These are phyloP conservation scores for Sphaceloma murrayae DNA, from an alignment of 2,329 filamentous ascomycete species.

Conservation along the genomic window DNA sequence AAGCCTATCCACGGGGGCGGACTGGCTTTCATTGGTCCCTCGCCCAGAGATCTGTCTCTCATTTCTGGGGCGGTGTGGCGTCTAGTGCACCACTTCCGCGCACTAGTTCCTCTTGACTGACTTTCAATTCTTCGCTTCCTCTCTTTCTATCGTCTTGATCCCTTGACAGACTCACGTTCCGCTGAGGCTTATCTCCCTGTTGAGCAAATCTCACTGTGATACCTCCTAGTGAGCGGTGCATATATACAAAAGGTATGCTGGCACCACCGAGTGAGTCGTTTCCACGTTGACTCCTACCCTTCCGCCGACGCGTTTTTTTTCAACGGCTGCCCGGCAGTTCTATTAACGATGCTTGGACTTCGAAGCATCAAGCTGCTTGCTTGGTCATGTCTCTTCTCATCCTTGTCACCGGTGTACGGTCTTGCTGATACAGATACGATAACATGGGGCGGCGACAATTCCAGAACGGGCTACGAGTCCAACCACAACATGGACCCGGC, in stretches of 20 bases:
- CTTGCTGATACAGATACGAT: conserved; percentile 42
- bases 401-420: not conserved
- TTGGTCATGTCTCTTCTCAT: not conserved
- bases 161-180: not conserved
- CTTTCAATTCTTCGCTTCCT: conserved; percentile 4
- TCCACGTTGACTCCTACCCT: not conserved
- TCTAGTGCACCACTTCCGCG: not conserved
- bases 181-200: not conserved
- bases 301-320: not conserved
- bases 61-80: not conserved
- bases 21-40: not conserved
- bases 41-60: not conserved
- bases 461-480: conserved; percentile 23
- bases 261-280: conserved; percentile 2
- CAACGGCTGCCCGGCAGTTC: not conserved
- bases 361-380: not conserved
- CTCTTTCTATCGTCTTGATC: not conserved
- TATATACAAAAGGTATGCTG: conserved; percentile 13
- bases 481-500: conserved; percentile 57
- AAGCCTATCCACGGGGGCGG: too few relatives aligned
- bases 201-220: not conserved
- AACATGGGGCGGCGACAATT: conserved; percentile 44
- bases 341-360: not conserved
- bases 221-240: not conserved
- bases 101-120: not conserved